phyloP scores from a whole-genome alignment of 2,329 filamentous ascomycete genomes.

The Didymellaceae sp. region DNA sequence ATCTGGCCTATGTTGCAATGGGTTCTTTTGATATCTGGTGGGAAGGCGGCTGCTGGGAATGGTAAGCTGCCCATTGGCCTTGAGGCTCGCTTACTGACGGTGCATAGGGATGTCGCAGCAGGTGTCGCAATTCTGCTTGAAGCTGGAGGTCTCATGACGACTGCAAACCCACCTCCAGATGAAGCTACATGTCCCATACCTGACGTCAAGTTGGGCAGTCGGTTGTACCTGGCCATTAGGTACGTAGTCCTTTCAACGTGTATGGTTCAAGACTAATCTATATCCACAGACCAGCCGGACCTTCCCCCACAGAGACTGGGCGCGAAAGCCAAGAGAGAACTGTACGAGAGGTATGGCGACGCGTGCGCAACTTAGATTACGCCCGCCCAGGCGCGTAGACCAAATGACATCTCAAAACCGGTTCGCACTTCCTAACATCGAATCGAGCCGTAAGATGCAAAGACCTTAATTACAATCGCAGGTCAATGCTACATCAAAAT shows the following conservation, averaged over 20 bases:
- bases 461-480: too few relatives aligned
- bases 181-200: constrained; percentile 62
- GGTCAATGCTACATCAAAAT: background rate
- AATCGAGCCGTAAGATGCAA: too few relatives aligned
- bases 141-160: constrained; percentile 76
- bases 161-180: constrained; percentile 72
- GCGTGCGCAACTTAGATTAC: constrained; percentile 72
- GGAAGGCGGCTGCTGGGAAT: constrained; percentile 84
- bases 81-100: constrained; percentile 12
- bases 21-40: constrained; percentile 82
- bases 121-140: constrained; percentile 76
- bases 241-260: constrained; percentile 36
- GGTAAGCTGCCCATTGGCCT: constrained; percentile 54
- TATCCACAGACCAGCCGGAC: constrained; percentile 65
- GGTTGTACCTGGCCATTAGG: constrained; percentile 74
- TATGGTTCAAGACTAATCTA: background rate
- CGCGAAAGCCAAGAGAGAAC: constrained; percentile 72
- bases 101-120: constrained; percentile 72
- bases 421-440: constrained; percentile 23
- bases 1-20: constrained; percentile 77
- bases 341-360: constrained; percentile 74
- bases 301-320: constrained; percentile 66
- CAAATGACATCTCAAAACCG: constrained; percentile 32
- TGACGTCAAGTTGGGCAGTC: constrained; percentile 68
- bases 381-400: constrained; percentile 64